phyloP scores from a whole-genome alignment of 1,139 yeast species.

The Lodderomyces pseudojiufengensis region DNA sequence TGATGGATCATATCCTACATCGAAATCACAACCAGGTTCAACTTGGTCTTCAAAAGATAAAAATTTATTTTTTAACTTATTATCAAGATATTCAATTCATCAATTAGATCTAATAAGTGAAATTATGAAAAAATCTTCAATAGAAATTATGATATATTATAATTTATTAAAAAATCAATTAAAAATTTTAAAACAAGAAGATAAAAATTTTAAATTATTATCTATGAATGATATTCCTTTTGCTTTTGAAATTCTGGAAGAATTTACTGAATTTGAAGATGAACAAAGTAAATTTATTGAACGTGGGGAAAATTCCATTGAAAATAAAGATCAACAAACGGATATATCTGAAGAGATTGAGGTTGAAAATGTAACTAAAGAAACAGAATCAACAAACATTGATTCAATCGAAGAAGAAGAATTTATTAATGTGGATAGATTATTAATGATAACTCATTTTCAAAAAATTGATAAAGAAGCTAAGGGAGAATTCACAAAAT shows the following conservation, averaged over 20 bases:
- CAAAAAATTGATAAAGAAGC: no score
- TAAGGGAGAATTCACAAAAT: no score
- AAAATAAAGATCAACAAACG: no score
- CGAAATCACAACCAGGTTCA: constrained; percentile 14
- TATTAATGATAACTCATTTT: no score
- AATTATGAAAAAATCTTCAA: constrained; percentile 35
- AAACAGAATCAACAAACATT: no score
- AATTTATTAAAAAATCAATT: constrained; percentile 29
- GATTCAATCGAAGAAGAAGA: no score
- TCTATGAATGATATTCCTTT: constrained; percentile 46
- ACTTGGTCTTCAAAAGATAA: constrained; percentile 23
- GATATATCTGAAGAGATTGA: no score
- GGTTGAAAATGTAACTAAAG: no score
- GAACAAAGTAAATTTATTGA: constrained; percentile 30
- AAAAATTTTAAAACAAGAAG: constrained; percentile 16
- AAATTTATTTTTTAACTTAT: constrained; percentile 21
- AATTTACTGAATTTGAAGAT: constrained; percentile 47
- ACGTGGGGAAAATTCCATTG: constrained; percentile 4
- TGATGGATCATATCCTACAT: constrained; percentile 10
- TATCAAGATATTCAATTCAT: constrained; percentile 50
- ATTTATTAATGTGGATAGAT: no score
- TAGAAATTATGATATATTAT: constrained; percentile 49
- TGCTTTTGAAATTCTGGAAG: constrained; percentile 51
- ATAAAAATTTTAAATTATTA: constrained; percentile 17
- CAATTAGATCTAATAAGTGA: constrained; percentile 37